A percentile compares a stretch with the other conserved stretches of the same genome.
Evolutionary conservation across 495 filamentous ascomycete genomes (phyloP).

Genomic region (Penicillium crystallinum): DNA sequence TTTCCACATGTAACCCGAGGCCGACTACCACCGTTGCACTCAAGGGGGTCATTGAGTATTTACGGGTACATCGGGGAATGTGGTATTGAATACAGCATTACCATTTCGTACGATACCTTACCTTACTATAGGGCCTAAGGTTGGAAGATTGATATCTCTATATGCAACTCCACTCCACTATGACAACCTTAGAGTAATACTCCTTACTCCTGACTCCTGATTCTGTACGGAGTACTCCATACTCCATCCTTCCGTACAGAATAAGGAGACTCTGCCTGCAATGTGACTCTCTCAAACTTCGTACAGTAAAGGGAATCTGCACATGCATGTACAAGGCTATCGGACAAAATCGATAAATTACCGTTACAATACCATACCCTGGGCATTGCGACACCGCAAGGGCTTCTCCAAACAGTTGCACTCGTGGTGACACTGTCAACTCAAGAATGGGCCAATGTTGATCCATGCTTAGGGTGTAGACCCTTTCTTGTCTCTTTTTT

Average conservation of each 20-base stretch:
- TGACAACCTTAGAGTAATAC: too few relatives aligned
- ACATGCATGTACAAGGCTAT: not conserved
- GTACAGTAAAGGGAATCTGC: too few relatives aligned
- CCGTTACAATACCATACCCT: slow-evolving; percentile 21
- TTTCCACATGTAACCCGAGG: slow-evolving; percentile 35
- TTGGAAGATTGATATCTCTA: too few relatives aligned
- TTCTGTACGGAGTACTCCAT: too few relatives aligned
- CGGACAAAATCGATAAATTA: slow-evolving; percentile 1
- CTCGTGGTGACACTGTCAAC: slow-evolving; percentile 19
- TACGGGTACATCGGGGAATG: slow-evolving; percentile 9
- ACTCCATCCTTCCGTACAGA: too few relatives aligned
- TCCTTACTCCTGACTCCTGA: too few relatives aligned
- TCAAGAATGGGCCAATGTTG: slow-evolving; percentile 38
- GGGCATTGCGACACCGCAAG: slow-evolving; percentile 25
- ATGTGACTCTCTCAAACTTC: not conserved
- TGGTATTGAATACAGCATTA: not conserved
- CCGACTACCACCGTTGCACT: slow-evolving; percentile 43
- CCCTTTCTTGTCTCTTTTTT: not conserved
- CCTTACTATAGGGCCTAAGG: too few relatives aligned
- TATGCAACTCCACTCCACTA: too few relatives aligned
- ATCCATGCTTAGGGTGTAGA: slow-evolving; percentile 28
- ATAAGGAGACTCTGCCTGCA: too few relatives aligned
- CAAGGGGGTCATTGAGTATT: slow-evolving; percentile 29
- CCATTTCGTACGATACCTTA: too few relatives aligned
- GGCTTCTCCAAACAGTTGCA: slow-evolving; percentile 25